Percentiles rank a stretch among this genome's conserved stretches.
Conservation (phyloP, 768 basidiomycete species). For the Scleroderma citrinum region DNA sequence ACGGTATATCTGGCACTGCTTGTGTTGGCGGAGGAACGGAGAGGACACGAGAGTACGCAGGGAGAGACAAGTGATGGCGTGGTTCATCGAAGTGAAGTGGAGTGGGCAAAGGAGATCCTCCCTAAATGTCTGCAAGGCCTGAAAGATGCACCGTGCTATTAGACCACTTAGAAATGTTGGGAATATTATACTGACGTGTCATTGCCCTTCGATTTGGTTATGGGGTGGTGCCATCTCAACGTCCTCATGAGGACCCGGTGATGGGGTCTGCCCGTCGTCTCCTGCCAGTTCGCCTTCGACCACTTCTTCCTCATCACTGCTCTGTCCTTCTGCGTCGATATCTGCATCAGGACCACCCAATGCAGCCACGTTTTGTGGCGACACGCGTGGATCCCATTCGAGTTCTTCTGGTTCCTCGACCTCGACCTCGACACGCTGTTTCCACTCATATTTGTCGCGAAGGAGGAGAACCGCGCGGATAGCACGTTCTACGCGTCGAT, state of each 20-base stretch:
- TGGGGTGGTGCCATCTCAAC: slow-evolving; percentile 16
- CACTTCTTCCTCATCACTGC: slow-evolving; percentile 33
- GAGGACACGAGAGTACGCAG: slow-evolving; percentile 5
- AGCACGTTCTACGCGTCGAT: slow-evolving; percentile 69
- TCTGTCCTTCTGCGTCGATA: slow-evolving; percentile 28
- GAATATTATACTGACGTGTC: no score
- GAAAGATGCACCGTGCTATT: slow-evolving; percentile 35
- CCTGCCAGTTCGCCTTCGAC: slow-evolving; percentile 31
- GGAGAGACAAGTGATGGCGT: slow-evolving; percentile 15
- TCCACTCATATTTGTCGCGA: slow-evolving; percentile 78
- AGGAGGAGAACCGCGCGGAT: slow-evolving; percentile 75
- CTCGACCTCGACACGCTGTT: slow-evolving; percentile 71
- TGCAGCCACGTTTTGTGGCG: slow-evolving; percentile 10
- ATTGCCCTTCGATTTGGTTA: neutral
- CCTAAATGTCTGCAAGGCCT: slow-evolving; percentile 37
- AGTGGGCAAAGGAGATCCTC: slow-evolving; percentile 39
- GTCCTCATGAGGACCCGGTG: slow-evolving; percentile 14
- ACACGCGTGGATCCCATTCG: slow-evolving; percentile 57
- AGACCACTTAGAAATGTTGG: slow-evolving; percentile 1
- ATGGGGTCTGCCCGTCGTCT: slow-evolving; percentile 25
- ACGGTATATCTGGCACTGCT: slow-evolving; percentile 56
- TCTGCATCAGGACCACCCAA: slow-evolving; percentile 13
- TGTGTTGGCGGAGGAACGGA: slow-evolving; percentile 41
- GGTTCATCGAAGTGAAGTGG: slow-evolving; percentile 13
- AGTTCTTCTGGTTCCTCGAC: slow-evolving; percentile 76